Conservation (phyloP, 768 basidiomycete species). For the Podaxis sp. region DNA sequence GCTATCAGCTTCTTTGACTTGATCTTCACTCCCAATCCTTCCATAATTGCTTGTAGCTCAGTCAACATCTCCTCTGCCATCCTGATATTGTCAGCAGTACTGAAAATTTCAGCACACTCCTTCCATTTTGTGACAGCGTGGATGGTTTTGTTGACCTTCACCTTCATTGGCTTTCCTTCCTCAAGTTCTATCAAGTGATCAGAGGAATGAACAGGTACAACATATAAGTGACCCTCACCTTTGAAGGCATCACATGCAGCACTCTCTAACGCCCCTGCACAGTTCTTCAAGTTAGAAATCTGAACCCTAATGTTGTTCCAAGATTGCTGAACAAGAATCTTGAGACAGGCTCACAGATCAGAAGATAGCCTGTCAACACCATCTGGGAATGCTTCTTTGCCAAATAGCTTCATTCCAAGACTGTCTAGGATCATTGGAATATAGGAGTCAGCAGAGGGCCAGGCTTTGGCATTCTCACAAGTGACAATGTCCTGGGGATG, state of each 20-base stretch:
- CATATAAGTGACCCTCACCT: not conserved
- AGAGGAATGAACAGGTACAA: not conserved
- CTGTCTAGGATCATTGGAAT: not conserved
- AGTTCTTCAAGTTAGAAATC: not conserved
- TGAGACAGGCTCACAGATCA: not conserved
- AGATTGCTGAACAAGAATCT: not conserved
- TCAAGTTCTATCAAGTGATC: not conserved
- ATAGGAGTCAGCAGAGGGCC: not conserved
- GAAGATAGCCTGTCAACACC: not conserved
- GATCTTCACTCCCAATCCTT: not conserved
- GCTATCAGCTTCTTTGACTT: not conserved
- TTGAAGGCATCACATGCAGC: not conserved
- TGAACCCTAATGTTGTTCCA: not conserved
- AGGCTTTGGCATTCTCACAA: not conserved
- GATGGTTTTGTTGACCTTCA: not conserved
- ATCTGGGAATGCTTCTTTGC: not conserved
- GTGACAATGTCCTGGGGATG: not conserved
- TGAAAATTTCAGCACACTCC: not conserved
- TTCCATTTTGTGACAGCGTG: not conserved
- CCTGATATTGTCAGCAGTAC: not conserved
- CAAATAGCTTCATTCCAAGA: not conserved
- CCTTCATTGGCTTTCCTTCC: not conserved
- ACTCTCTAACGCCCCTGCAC: not conserved
- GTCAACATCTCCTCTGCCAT: constrained; percentile 1
- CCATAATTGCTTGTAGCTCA: not conserved